Percentiles rank a stretch among this genome's conserved stretches.
Evolutionary conservation across 2,329 filamentous ascomycete genomes (phyloP).

Genomic region (Lachnellula willkommii): DNA sequence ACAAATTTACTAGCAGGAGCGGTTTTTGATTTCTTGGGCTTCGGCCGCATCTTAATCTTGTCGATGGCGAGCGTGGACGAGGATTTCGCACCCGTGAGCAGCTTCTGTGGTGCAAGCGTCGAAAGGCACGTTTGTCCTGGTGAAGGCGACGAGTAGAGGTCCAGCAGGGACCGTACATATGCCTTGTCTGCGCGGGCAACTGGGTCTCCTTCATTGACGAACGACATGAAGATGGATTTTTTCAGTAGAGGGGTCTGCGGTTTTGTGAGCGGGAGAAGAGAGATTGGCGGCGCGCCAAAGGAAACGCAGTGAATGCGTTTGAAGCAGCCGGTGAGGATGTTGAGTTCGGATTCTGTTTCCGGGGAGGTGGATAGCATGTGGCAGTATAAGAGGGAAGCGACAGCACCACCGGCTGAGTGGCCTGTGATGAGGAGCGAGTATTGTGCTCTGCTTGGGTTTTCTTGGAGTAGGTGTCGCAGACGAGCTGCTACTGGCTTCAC

Average conservation of each 20-base stretch:
- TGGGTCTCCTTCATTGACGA: slow-evolving; percentile 83
- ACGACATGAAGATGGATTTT: slow-evolving; percentile 71
- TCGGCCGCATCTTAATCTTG: slow-evolving; percentile 13
- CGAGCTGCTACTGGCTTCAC: slow-evolving; percentile 64
- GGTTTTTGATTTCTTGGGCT: slow-evolving; percentile 20
- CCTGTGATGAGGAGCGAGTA: slow-evolving; percentile 78
- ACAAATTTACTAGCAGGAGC: slow-evolving; percentile 14
- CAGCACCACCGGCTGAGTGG: slow-evolving; percentile 79
- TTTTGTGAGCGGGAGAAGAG: slow-evolving; percentile 61
- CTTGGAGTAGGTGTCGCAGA: slow-evolving; percentile 63
- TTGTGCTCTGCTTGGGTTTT: slow-evolving; percentile 60
- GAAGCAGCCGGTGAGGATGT: slow-evolving; percentile 62
- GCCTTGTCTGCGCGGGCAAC: slow-evolving; percentile 71
- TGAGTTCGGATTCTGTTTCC: slow-evolving; percentile 61
- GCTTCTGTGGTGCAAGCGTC: slow-evolving; percentile 12
- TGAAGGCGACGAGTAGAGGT: slow-evolving; percentile 58
- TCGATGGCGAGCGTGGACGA: slow-evolving; percentile 18
- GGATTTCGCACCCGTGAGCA: slow-evolving; percentile 16
- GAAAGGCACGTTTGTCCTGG: slow-evolving; percentile 17
- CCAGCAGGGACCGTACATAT: slow-evolving; percentile 67
- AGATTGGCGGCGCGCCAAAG: slow-evolving; percentile 78
- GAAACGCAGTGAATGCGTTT: slow-evolving; percentile 78
- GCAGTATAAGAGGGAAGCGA: slow-evolving; percentile 71
- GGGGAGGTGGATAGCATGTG: slow-evolving; percentile 66
- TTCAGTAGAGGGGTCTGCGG: slow-evolving; percentile 44